A percentile compares a stretch with the other conserved stretches of the same genome.
These are phyloP conservation scores for Hemisphaericaspora subhashii DNA, from an alignment of 1,139 yeast species.

Conservation along the genomic window DNA sequence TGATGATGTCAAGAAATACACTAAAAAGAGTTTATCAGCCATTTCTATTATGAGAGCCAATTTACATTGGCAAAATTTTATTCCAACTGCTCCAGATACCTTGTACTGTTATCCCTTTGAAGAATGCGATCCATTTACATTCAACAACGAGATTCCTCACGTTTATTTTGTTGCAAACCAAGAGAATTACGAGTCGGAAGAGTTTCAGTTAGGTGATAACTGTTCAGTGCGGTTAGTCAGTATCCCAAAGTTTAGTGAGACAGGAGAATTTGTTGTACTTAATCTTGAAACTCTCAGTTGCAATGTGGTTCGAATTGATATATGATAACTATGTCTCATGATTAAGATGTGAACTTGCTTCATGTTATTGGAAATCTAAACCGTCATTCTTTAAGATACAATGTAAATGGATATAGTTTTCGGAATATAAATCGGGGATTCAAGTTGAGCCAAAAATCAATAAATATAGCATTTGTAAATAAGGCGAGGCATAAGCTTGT, in stretches of 20 bases:
- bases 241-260: constrained; percentile 65
- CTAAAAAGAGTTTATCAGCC: constrained; percentile 14
- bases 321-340: too few relatives aligned
- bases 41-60: constrained; percentile 65
- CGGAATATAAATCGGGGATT: too few relatives aligned
- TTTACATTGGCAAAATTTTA: constrained; percentile 79
- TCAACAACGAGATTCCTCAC: constrained; percentile 71
- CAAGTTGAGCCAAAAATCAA: too few relatives aligned
- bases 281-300: constrained; percentile 59
- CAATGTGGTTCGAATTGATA: constrained; percentile 35
- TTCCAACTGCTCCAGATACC: constrained; percentile 97
- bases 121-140: constrained; percentile 78
- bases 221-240: constrained; percentile 53
- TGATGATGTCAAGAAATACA: constrained; percentile 71
- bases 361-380: too few relatives aligned
- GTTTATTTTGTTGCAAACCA: constrained; percentile 88
- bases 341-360: too few relatives aligned
- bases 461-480: too few relatives aligned
- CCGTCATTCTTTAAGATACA: too few relatives aligned
- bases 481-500: too few relatives aligned
- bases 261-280: constrained; percentile 69
- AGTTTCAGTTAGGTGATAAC: constrained; percentile 23
- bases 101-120: constrained; percentile 84
- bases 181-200: constrained; percentile 48
- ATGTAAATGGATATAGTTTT: too few relatives aligned